Evolutionary conservation across 495 filamentous ascomycete genomes (phyloP), one percentile per base, ranked within the genome.

Genomic region (Penicillium odoratum): DNA sequence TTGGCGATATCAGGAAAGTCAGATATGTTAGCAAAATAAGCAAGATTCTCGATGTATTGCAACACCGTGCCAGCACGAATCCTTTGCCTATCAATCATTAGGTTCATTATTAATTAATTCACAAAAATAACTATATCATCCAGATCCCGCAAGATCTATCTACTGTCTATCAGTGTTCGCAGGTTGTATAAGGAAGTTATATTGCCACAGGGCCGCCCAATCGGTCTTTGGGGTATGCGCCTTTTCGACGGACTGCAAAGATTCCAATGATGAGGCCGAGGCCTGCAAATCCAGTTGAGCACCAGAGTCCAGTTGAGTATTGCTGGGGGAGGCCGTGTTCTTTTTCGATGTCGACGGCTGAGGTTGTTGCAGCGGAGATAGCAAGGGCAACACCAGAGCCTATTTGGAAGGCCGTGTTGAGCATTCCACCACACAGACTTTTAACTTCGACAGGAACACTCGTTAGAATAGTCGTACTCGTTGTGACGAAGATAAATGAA

Each of bases 361-460:
- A 62, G 21, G 71, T 74, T 6, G 71, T 71, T 11, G 71, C 71
- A 3, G 71, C 69, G 0, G 71, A 74, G 33, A 74, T 72, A 38
- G 71, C 71, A 45, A 74, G 58, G 0, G 71, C 66, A 5, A 72
- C 69, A 13, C 71, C 71, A 29, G 71, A 74, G 25, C 71, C 71
- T 31, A 74, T 74, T 62, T 74, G 71, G 51, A 74, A 74, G 53
- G 71, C 69, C 18, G 71, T 74, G 52, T 74, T 74, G 5, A 74
- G 69, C 71, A 74, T 74, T 49, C 71, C 71, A 21, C 71, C 71
- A 34, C 68, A 70, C 4, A 74, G 43, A 38, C 65, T 69, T 42
- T 74, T 72, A 13, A 72, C 68, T 21, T 74, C 58, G 11, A 69
- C 64, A 0, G 71, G 71, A 4, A 74, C 71, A 42, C 62, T 74